Conservation (phyloP, 202 grass and related monocot genomes). For the Eragrostis tef region DNA sequence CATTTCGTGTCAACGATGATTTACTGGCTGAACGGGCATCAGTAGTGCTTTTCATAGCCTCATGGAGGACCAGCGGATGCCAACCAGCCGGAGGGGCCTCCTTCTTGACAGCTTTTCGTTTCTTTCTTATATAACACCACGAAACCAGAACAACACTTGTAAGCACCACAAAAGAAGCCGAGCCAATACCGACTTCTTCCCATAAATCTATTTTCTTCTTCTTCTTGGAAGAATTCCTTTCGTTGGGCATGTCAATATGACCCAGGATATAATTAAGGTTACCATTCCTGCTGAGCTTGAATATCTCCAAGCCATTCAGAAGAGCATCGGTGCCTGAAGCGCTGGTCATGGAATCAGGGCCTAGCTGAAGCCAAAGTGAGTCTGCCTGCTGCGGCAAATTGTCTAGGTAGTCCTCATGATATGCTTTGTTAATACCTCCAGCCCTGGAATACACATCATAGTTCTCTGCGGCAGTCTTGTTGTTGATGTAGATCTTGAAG, state of each 20-base stretch:
- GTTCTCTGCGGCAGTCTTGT: slow-evolving; percentile 83
- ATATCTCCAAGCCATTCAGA: slow-evolving; percentile 95
- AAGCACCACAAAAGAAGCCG: slow-evolving; percentile 55
- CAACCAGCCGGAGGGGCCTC: slow-evolving; percentile 69
- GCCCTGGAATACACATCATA: slow-evolving; percentile 85
- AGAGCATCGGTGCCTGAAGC: slow-evolving; percentile 79
- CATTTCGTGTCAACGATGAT: slow-evolving; percentile 49
- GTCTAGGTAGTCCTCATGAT: slow-evolving; percentile 89
- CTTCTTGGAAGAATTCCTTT: slow-evolving; percentile 40
- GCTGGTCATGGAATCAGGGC: slow-evolving; percentile 69
- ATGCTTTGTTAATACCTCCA: slow-evolving; percentile 79
- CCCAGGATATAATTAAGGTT: slow-evolving; percentile 74
- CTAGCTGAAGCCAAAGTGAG: slow-evolving; percentile 93
- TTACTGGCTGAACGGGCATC: slow-evolving; percentile 63
- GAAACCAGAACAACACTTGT: slow-evolving; percentile 54
- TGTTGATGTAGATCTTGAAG: slow-evolving; percentile 98
- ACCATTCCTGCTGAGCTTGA: slow-evolving; percentile 84
- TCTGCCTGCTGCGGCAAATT: slow-evolving; percentile 64
- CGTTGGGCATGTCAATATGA: slow-evolving; percentile 53
- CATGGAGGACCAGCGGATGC: slow-evolving; percentile 88
- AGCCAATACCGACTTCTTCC: slow-evolving; percentile 61
- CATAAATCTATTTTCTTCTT: slow-evolving; percentile 54
- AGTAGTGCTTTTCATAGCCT: slow-evolving; percentile 84
- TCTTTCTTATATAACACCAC: slow-evolving; percentile 68
- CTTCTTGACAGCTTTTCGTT: slow-evolving; percentile 59